Evolutionary conservation across 1,139 yeast genomes (phyloP), one percentile per base, ranked within the genome.

Genomic region (Pichia sp.): DNA sequence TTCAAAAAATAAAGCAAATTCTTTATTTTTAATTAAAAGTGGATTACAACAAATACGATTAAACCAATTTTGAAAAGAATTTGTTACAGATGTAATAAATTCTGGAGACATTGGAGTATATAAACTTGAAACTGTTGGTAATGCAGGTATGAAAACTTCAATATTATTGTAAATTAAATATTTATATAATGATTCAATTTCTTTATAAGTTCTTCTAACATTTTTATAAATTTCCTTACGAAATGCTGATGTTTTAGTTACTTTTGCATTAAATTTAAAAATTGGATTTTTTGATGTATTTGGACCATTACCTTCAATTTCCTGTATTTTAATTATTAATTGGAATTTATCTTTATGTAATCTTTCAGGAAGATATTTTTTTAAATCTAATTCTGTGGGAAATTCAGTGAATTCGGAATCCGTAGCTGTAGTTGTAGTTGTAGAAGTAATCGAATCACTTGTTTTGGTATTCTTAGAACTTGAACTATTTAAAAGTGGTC

Each of bases 81-180:
- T 60, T 50, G 75, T 68, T 47, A 87, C 72, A 49, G 79, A 79
- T 47, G 73, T 72, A 49, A 73, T 75, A 59, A 88, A 96, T 54
- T 90, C 97, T 42, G 86, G 88, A 32, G 92, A 87, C 47, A 87
- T 88, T 11, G 81, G 71, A 6, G 96, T 95, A 59, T 82, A 90
- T 18, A 92, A 76, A 0, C 96, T 85, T 5, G 71, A 73, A 0
- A 92, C 72, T 39, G 75, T 72, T 0, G 97, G 97, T 38, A 92
- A 71, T 2, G 94, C 82, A 0, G 98, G 97, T 4, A 94, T 92
- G 67, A 92, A 89, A 53, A 94, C 90, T 65, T 92, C 98, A 34
- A 94, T 82, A 58, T 88, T 85, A 39, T 95, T 86, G 28, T 83
- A 79, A 51, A 81, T 79, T 56, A 90, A 71, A 62, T 85, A 92